Evolutionary conservation across 305 asterid species (phyloP), one percentile per base, ranked within the genome.

Genomic region (Fraxinus sp.): DNA sequence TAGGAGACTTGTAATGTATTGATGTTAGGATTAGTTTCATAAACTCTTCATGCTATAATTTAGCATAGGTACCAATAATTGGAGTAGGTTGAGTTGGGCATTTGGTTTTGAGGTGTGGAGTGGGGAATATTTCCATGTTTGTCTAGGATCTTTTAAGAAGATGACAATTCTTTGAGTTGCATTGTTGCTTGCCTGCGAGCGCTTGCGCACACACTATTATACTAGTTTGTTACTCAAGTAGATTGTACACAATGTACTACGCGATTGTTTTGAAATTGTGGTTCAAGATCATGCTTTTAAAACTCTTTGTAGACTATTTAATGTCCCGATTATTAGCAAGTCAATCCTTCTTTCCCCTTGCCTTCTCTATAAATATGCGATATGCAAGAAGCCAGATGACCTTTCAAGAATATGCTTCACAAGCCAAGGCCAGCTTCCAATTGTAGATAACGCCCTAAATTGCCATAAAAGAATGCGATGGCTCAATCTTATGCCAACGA

Each of bases 1-100:
- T 26, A 26, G 74, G 74, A 66, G 36, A 64, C 70, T 64, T 46
- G 13, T 10, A 57, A 72, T 83, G 76, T 55, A 41, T 72, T 82
- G 55, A 73, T 80, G 79, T 46, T 77, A 79, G 41, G 26, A 57
- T 75, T 57, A 28, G 18, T 32, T 52, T 30, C 18, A 43, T 37
- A 37, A 16, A 43, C n/a, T 24, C 16, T 66, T 28, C 28, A 66
- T 28, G 36, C 33, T 28, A 28, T 70, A 70, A 70, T 70, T 11
- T 70, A 13, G 8, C 75, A 30, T 70, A 5, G 20, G 10, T 28
- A 70, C 39, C 37, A 70, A 70, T 70, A 30, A 70, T 70, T 70
- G 75, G 75, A 68, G 75, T 7, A 26, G 35, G 33, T 64, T 64
- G 32, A 20, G 72, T 22, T 1, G 70, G 28, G 30, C 8, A 24